Evolutionary conservation across 2,329 filamentous ascomycete species (phyloP).

Genomic region (Seiridium unicorne): DNA sequence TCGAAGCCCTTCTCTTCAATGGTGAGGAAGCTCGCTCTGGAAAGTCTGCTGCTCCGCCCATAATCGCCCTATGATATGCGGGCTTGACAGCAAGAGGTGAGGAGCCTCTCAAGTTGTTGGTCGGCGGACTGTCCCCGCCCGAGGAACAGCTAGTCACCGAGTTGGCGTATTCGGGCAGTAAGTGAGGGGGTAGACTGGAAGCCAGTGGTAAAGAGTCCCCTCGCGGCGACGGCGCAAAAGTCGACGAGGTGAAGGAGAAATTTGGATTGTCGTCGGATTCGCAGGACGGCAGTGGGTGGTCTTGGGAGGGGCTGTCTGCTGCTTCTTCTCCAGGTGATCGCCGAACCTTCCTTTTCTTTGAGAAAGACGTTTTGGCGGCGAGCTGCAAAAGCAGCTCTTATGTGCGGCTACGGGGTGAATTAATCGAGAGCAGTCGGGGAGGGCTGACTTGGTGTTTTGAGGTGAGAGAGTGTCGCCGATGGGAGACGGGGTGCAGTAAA

Average conservation of each 20-base stretch:
- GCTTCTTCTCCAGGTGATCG: constrained; percentile 42
- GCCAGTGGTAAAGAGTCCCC: constrained; percentile 37
- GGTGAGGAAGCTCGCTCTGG: constrained; percentile 63
- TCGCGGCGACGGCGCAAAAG: constrained; percentile 33
- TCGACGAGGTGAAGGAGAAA: constrained; percentile 49
- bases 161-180: constrained; percentile 51
- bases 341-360: constrained; percentile 70
- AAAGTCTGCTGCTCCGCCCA: constrained; percentile 58
- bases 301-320: constrained; percentile 31
- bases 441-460: neutral
- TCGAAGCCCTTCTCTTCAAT: constrained; percentile 62
- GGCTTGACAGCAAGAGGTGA: constrained; percentile 48
- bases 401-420: neutral
- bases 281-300: constrained; percentile 51
- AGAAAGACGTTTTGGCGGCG: constrained; percentile 70
- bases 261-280: constrained; percentile 46
- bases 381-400: constrained; percentile 64
- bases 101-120: constrained; percentile 44
- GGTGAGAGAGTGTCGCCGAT: neutral
- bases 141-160: constrained; percentile 59
- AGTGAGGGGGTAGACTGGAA: constrained; percentile 50
- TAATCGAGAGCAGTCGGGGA: neutral
- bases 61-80: constrained; percentile 50
- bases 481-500: neutral
- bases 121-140: constrained; percentile 40